Conservation (phyloP, 306 rosid genomes). For the Parietaria judaica region DNA sequence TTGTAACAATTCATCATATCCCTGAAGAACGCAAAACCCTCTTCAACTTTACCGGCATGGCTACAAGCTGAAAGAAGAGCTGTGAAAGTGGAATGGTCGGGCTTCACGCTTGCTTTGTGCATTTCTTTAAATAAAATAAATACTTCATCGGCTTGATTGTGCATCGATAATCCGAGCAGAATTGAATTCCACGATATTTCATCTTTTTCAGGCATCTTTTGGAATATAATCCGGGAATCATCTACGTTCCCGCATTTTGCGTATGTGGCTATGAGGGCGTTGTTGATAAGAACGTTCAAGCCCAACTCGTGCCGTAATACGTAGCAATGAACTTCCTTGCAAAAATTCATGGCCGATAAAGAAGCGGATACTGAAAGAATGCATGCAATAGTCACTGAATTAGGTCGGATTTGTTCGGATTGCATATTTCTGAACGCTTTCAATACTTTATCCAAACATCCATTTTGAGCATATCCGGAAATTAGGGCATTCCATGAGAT, state of each 20-base stretch:
- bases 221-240: conserved; percentile 25
- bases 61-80: conserved; percentile 36
- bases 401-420: conserved; percentile 17
- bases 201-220: conserved; percentile 22
- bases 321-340: conserved; percentile 35
- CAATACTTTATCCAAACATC: conserved; percentile 18
- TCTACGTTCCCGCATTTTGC: conserved; percentile 36
- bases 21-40: conserved; percentile 22
- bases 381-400: conserved; percentile 23
- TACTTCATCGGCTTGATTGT: conserved; percentile 24
- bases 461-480: conserved; percentile 29
- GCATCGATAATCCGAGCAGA: conserved; percentile 28
- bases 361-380: conserved; percentile 27
- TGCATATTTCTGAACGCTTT: conserved; percentile 28
- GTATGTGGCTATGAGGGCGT: conserved; percentile 31
- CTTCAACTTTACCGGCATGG: conserved; percentile 32
- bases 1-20: conserved; percentile 22
- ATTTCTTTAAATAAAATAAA: conserved; percentile 20
- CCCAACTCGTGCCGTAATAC: conserved; percentile 20
- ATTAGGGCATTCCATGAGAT: conserved; percentile 34
- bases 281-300: conserved; percentile 24
- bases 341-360: conserved; percentile 22
- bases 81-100: conserved; percentile 31
- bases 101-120: conserved; percentile 22
- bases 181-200: conserved; percentile 34